These are phyloP conservation scores for Coemansia biformis DNA, from an alignment of 192 early-diverging fungal genomes.

Conservation along the genomic window DNA sequence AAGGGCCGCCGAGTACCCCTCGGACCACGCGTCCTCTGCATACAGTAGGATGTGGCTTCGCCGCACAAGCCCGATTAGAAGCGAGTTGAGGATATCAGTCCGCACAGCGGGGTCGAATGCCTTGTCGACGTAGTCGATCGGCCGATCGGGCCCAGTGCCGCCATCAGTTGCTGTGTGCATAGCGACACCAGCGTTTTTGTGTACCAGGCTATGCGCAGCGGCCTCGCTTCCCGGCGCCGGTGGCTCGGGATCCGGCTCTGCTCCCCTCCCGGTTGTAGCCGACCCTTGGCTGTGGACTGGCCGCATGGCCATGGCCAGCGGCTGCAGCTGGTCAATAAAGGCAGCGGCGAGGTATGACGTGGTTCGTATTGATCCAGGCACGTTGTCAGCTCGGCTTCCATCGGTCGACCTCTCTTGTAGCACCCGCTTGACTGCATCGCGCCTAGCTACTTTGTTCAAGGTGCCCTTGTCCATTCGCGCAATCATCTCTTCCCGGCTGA, in stretches of 20 bases:
- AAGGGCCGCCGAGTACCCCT: conserved; percentile 39
- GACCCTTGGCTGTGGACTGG: neutral
- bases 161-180: neutral
- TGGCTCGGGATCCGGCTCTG: conserved; percentile 1
- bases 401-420: conserved; percentile 17
- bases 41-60: conserved; percentile 42
- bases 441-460: conserved; percentile 17
- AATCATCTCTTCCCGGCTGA: neutral
- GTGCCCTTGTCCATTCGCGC: conserved; percentile 7
- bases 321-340: conserved; percentile 35
- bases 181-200: neutral
- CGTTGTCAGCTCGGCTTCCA: too few relatives aligned
- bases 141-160: neutral
- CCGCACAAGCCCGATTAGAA: conserved; percentile 27
- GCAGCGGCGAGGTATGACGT: conserved; percentile 10
- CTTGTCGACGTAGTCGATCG: neutral
- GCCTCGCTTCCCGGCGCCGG: neutral
- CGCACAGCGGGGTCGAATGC: conserved; percentile 25
- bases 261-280: neutral
- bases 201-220: neutral
- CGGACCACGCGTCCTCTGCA: conserved; percentile 45
- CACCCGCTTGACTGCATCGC: conserved; percentile 16
- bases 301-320: conserved; percentile 9
- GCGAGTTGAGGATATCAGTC: conserved; percentile 28
- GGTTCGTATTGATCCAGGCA: too few relatives aligned